These are phyloP conservation scores for Hypholoma fasciculare DNA, from an alignment of 768 basidiomycete genomes.

Conservation along the genomic window DNA sequence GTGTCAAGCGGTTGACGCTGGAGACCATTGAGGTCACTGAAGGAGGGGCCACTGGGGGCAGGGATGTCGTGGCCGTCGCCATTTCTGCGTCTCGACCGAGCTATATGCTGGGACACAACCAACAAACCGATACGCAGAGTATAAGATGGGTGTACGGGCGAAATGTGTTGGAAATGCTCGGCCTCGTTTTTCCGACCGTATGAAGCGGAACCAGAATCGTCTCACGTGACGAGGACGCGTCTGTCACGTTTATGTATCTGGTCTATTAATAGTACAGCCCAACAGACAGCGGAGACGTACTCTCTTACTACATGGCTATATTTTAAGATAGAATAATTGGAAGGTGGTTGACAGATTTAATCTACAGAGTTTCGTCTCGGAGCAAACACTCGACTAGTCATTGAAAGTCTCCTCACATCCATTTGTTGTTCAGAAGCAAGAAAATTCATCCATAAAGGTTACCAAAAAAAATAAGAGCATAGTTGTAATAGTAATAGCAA, in stretches of 20 bases:
- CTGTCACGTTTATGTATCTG: constrained; percentile 11
- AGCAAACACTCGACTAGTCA: too few species aligned
- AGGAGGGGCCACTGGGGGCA: constrained; percentile 47
- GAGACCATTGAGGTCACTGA: constrained; percentile 34
- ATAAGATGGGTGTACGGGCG: constrained; percentile 3
- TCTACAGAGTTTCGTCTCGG: too few species aligned
- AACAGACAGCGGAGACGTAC: too few species aligned
- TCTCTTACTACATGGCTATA: too few species aligned
- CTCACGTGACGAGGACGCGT: constrained; percentile 11
- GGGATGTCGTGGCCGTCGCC: constrained; percentile 17
- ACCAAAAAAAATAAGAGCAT: neutral
- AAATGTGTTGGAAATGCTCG: neutral
- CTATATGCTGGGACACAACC: neutral
- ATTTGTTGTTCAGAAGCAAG: too few species aligned
- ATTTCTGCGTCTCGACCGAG: neutral
- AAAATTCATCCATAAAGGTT: too few species aligned
- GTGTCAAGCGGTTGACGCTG: constrained; percentile 45
- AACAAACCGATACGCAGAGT: neutral
- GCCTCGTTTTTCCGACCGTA: constrained; percentile 17
- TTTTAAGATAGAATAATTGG: too few species aligned
- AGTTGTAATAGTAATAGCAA: neutral
- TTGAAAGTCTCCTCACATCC: too few species aligned
- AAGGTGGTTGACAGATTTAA: too few species aligned
- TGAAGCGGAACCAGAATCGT: neutral
- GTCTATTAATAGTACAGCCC: neutral